These are phyloP conservation scores for Halenospora varia DNA, from an alignment of 495 filamentous ascomycete species.

Conservation along the genomic window DNA sequence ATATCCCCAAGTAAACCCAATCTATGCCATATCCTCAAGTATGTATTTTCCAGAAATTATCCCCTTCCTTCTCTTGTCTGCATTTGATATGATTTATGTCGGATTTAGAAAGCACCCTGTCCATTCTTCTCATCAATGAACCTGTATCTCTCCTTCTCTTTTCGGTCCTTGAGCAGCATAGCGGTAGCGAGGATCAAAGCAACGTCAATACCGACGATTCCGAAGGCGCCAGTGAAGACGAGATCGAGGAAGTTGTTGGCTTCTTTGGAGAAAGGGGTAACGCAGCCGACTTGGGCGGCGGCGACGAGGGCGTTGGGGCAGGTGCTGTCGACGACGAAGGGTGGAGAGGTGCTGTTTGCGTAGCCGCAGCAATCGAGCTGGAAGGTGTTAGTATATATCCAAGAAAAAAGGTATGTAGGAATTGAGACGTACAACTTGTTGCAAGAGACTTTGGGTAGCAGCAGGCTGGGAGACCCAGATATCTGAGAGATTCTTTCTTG, in stretches of 20 bases:
- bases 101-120: conserved; percentile 21
- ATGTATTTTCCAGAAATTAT: not conserved
- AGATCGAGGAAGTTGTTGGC: conserved; percentile 64
- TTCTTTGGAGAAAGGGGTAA: conserved; percentile 55
- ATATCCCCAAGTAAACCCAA: not conserved
- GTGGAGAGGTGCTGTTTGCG: conserved; percentile 58
- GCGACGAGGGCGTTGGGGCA: conserved; percentile 61
- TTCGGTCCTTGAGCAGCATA: conserved; percentile 67
- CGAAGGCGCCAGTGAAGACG: conserved; percentile 72
- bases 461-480: conserved; percentile 52
- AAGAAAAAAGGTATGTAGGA: not conserved
- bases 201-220: conserved; percentile 54
- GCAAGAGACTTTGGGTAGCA: conserved; percentile 55
- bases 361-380: conserved; percentile 77
- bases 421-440: conserved; percentile 50
- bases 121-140: conserved; percentile 71
- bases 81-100: too few species aligned
- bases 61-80: too few species aligned
- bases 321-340: conserved; percentile 54
- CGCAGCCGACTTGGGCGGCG: conserved; percentile 61
- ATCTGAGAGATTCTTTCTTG: conserved; percentile 47
- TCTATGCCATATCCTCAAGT: not conserved
- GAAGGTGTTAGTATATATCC: conserved; percentile 14
- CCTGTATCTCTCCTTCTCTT: conserved; percentile 65
- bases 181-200: conserved; percentile 60